These are phyloP conservation scores for Erigeron canadensis DNA, from an alignment of 129 eudicot genomes.

Conservation along the genomic window DNA sequence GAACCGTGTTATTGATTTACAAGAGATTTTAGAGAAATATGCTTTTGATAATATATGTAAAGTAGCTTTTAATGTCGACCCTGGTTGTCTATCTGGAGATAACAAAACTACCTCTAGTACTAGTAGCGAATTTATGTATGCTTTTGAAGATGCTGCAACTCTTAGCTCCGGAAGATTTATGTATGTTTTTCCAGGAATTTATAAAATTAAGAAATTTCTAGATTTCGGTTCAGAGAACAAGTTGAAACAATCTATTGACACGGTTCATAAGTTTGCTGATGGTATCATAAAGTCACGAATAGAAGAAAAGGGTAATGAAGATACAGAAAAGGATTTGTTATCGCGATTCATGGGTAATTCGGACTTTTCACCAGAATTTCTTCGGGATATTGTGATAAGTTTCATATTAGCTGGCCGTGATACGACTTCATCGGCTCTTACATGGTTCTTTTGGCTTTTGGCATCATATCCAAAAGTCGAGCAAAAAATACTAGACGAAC, in stretches of 20 bases:
- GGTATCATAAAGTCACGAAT: conserved; percentile 54
- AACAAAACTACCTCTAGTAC: conserved; percentile 39
- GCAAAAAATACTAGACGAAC: conserved; percentile 49
- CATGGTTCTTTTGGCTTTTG: conserved; percentile 83
- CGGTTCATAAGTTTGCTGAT: conserved; percentile 64
- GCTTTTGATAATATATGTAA: conserved; percentile 80
- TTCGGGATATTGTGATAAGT: conserved; percentile 63
- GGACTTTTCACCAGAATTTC: conserved; percentile 50
- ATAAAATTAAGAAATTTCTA: conserved; percentile 37
- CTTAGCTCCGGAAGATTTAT: conserved; percentile 61
- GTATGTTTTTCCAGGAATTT: conserved; percentile 35
- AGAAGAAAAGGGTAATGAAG: conserved; percentile 31
- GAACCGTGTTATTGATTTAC: conserved; percentile 50
- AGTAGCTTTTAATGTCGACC: conserved; percentile 73
- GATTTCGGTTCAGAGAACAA: conserved; percentile 53
- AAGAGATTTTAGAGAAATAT: conserved; percentile 75
- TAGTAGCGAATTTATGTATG: conserved; percentile 62
- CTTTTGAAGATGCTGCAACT: conserved; percentile 73
- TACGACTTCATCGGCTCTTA: conserved; percentile 69
- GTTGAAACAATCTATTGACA: conserved; percentile 41
- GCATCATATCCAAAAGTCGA: conserved; percentile 44
- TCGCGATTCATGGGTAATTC: conserved; percentile 59
- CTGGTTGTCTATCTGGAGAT: conserved; percentile 62
- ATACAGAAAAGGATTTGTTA: conserved; percentile 56
- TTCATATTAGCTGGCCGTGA: conserved; percentile 87